Evolutionary conservation across 331 rosid species (phyloP).

Genomic region (Acacia concinna): DNA sequence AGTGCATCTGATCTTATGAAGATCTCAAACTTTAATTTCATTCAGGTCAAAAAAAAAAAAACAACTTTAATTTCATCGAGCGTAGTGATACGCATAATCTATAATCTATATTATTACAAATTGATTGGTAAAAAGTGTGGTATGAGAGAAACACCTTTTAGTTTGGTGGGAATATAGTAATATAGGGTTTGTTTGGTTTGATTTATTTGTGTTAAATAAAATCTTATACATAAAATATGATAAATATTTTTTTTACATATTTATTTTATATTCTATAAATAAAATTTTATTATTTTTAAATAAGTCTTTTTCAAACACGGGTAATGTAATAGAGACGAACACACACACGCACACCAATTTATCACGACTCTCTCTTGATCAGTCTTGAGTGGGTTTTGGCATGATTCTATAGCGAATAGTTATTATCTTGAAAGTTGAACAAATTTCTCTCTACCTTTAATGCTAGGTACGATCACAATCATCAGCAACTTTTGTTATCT

Average conservation of each 20-base stretch:
- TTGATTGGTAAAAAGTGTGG: background rate
- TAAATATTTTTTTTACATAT: no score
- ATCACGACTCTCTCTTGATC: slow-evolving; percentile 28
- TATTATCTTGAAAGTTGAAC: slow-evolving; percentile 8
- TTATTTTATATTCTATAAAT: no score
- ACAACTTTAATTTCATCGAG: background rate
- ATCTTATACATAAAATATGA: no score
- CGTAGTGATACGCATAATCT: background rate
- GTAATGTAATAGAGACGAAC: no score
- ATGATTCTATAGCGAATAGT: slow-evolving; percentile 2
- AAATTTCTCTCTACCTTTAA: background rate
- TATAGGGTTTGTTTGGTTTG: no score
- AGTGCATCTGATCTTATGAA: background rate
- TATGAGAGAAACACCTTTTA: background rate
- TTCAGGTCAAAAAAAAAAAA: no score
- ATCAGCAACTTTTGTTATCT: slow-evolving; percentile 3
- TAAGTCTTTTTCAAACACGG: no score
- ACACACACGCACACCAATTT: no score
- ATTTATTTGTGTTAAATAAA: no score
- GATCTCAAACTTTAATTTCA: no score
- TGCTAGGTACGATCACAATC: background rate
- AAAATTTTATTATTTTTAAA: no score
- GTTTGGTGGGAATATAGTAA: background rate
- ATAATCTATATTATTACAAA: background rate
- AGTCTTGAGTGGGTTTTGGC: slow-evolving; percentile 6